phyloP scores from a whole-genome alignment of 208 protist species.

The Blastocrithidia nonstop region DNA sequence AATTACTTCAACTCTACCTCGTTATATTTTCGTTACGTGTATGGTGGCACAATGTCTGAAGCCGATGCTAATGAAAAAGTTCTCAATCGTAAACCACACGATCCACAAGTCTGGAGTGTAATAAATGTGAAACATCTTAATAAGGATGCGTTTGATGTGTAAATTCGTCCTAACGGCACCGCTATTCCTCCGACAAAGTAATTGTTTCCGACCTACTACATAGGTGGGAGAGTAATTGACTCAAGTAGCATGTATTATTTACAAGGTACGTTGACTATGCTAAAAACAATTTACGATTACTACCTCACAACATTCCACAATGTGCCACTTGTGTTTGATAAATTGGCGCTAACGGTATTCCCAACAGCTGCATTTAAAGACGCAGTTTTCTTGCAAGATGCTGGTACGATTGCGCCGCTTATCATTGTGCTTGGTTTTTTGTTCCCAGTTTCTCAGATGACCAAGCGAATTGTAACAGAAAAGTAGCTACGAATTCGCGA shows the following conservation, averaged over 20 bases:
- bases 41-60: constrained; percentile 12
- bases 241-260: no score
- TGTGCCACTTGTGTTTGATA: no score
- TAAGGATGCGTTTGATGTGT: constrained; percentile 15
- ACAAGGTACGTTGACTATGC: no score
- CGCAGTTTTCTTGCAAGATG: no score
- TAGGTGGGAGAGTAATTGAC: constrained; percentile 29
- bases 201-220: constrained; percentile 59
- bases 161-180: constrained; percentile 32
- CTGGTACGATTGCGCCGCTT: no score
- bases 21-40: constrained; percentile 29
- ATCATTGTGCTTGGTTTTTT: no score
- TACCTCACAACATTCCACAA: no score
- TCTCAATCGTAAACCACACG: constrained; percentile 7
- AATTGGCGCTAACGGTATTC: no score
- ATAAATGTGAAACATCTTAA: constrained; percentile 20
- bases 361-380: constrained; percentile 58
- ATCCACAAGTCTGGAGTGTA: constrained; percentile 29
- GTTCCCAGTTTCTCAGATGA: no score
- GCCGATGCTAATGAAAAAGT: constrained; percentile 10
- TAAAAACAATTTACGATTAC: no score
- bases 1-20: constrained; percentile 12
- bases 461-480: no score
- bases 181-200: constrained; percentile 15
- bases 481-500: no score